A percentile compares a stretch with the other conserved stretches of the same genome.
These are phyloP conservation scores for Acacia confusa DNA, from an alignment of 306 rosid species.

Conservation along the genomic window DNA sequence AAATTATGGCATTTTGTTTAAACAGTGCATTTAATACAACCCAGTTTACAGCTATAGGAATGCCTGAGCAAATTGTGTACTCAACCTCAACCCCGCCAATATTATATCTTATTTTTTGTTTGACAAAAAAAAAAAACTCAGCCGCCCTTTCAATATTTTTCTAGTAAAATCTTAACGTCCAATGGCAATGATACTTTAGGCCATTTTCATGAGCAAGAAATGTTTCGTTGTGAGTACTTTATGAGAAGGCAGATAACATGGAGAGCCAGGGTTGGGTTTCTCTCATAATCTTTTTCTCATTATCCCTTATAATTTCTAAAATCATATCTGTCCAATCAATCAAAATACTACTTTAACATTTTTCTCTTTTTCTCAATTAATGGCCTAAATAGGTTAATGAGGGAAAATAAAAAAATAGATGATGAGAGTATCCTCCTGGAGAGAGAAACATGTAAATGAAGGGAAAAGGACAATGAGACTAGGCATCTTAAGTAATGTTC, in stretches of 20 bases:
- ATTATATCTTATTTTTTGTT: background rate
- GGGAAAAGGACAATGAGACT: background rate
- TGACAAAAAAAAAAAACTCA: background rate
- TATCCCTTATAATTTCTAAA: too few relatives aligned
- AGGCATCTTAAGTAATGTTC: rapidly evolving
- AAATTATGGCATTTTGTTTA: background rate
- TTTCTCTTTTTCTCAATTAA: too few relatives aligned
- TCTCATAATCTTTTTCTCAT: too few relatives aligned
- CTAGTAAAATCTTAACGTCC: background rate
- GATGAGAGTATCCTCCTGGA: too few relatives aligned
- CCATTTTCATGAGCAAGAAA: background rate
- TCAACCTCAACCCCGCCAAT: background rate
- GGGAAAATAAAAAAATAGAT: too few relatives aligned
- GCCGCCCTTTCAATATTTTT: background rate
- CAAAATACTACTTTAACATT: too few relatives aligned
- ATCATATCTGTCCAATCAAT: too few relatives aligned
- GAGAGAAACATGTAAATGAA: background rate
- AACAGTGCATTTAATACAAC: background rate
- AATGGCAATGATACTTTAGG: background rate
- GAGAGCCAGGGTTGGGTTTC: too few relatives aligned
- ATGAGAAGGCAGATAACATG: background rate
- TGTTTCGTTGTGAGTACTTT: background rate
- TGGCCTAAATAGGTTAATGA: too few relatives aligned
- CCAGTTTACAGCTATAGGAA: background rate
- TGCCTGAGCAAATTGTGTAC: too few relatives aligned